Base-by-base conservation (phyloP, 1,284 basidiomycete species). In the Leccinum fallax region DNA sequence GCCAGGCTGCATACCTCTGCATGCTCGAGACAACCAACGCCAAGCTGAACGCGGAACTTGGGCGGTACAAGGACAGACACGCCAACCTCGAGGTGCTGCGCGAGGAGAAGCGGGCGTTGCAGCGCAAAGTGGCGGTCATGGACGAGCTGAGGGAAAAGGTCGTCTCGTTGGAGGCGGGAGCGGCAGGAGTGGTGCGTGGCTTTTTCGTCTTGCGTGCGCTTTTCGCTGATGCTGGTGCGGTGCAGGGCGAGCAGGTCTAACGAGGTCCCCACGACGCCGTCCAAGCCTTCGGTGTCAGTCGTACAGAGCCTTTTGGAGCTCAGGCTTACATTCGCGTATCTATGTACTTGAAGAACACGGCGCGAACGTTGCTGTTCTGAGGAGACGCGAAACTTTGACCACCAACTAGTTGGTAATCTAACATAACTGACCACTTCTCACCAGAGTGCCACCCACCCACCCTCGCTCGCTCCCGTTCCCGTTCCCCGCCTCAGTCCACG, bases 31-130 rank as follows among this genome's bases (percentile, higher is more conserved):
- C 78, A 16, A 79, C 80, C 5, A 93, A 93, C 63, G 76, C 81
- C 3, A 84, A 80, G 64, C 75, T 91, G 57, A 80, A 71, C 9
- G 71, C 79, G 0, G 89, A 92, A 66, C 66, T 92, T 15, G 76
- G 74, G 10, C 69, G 78, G 4, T 77, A 90, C 26, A 79, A 84
- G 55, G 84, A 85, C 59, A 78, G 83, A 5, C 80, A 87, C 46
- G 76, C 80, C 2, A 87, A 84, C 66, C 74, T 89, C 7, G 89
- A 92, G 65, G 85, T 93, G 1, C 71, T 94, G 49, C 81, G 83
- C 56, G 92, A 93, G 71, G 88, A 93, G 74, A 92, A 92, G 66
- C 79, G 86, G 16, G 79, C 82, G 0, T 74, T 93, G 48, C 86
- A 92, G 69, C 73, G 77, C n/a, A 88, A 85, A 67, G 72, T 88